Percentiles rank a stretch among this genome's conserved stretches.
These are phyloP conservation scores for Alternaria metachromatica DNA, from an alignment of 2,329 filamentous ascomycete genomes.

Conservation along the genomic window DNA sequence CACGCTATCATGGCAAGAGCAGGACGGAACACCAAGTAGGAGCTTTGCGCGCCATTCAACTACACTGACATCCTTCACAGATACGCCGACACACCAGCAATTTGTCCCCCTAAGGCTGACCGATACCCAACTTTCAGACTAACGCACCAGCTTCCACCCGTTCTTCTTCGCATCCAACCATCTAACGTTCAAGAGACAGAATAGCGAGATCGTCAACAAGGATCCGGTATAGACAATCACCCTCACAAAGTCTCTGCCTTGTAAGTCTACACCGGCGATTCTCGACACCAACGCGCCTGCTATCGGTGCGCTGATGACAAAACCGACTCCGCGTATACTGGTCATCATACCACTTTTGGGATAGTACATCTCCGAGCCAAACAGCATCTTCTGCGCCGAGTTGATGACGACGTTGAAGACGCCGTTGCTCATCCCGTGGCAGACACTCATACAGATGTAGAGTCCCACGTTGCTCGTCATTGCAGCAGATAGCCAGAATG, in stretches of 20 bases:
- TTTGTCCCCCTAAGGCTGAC: neutral
- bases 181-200: constrained; percentile 21
- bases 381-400: constrained; percentile 25
- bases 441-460: constrained; percentile 27
- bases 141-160: constrained; percentile 26
- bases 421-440: constrained; percentile 27
- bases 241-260: constrained; percentile 16
- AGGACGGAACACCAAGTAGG: neutral
- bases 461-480: constrained; percentile 9
- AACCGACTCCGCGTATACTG: constrained; percentile 28
- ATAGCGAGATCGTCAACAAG: constrained; percentile 10
- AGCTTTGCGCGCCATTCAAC: neutral
- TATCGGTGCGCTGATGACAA: constrained; percentile 25
- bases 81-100: neutral
- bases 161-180: constrained; percentile 19
- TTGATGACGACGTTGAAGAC: constrained; percentile 25
- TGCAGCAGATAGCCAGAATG: constrained; percentile 28
- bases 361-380: constrained; percentile 32
- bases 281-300: constrained; percentile 26
- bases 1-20: neutral
- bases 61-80: neutral
- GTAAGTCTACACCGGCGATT: constrained; percentile 15
- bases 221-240: constrained; percentile 25
- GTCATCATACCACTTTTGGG: constrained; percentile 26
- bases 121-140: neutral